These are phyloP conservation scores for Darksidea phi DNA, from an alignment of 495 filamentous ascomycete species.

Conservation along the genomic window DNA sequence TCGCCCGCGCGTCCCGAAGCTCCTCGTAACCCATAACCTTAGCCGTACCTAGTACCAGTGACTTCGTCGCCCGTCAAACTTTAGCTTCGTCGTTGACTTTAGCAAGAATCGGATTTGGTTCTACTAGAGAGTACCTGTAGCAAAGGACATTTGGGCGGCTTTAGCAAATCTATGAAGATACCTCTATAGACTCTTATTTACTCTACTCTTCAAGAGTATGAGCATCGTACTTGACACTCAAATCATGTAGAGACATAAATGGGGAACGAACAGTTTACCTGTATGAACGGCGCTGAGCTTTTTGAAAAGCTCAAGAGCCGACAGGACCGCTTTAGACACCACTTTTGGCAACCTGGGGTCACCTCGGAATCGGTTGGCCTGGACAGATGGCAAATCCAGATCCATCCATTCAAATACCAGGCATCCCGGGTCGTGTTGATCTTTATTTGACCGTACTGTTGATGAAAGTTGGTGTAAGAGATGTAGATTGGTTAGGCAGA, in stretches of 20 bases:
- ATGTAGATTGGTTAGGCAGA: no score
- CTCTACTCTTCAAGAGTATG: constrained; percentile 11
- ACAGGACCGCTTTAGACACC: no score
- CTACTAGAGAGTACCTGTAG: not conserved
- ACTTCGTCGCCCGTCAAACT: constrained; percentile 11
- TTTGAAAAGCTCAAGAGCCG: no score
- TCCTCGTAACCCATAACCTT: constrained; percentile 15
- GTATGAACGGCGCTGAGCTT: no score
- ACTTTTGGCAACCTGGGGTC: no score
- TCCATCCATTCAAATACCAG: no score
- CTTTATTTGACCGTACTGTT: no score
- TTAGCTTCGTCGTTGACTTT: constrained; percentile 14
- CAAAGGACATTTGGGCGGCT: constrained; percentile 3
- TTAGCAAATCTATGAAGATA: constrained; percentile 1
- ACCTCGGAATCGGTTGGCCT: no score
- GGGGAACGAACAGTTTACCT: no score
- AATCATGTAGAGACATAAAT: constrained; percentile 8
- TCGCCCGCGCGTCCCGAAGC: not conserved
- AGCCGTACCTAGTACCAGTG: constrained; percentile 2
- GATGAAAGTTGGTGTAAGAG: no score
- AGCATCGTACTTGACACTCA: constrained; percentile 10
- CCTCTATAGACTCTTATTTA: constrained; percentile 4
- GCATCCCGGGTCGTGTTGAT: no score
- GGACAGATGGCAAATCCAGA: no score
- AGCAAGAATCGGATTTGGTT: constrained; percentile 8